A percentile compares a stretch with the other conserved stretches of the same genome.
Conservation (phyloP, 208 protist genomes). For the Trypanosoma cruzi region DNA sequence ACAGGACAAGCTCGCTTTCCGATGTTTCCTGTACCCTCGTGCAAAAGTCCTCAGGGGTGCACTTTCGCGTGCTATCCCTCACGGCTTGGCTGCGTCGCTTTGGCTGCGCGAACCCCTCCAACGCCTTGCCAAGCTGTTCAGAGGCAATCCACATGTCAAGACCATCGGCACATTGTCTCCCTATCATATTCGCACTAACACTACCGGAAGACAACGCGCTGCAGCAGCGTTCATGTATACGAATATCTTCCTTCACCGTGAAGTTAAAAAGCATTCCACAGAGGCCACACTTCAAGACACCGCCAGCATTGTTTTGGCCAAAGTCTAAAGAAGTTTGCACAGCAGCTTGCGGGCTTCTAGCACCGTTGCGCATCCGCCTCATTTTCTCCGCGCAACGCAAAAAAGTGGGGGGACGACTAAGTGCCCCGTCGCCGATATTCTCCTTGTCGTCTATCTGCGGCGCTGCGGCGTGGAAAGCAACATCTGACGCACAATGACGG, state of each 20-base stretch:
- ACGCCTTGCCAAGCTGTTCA: background rate
- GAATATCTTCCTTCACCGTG: conserved; percentile 37
- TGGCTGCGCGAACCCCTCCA: background rate
- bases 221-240: conserved; percentile 55
- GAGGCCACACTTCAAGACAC: conserved; percentile 31
- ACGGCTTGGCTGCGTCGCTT: background rate
- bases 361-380: background rate
- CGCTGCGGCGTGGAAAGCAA: background rate
- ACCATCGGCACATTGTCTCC: background rate
- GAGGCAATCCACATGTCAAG: conserved; percentile 14
- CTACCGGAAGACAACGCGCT: background rate
- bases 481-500: background rate
- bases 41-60: background rate
- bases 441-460: background rate
- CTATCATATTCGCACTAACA: background rate
- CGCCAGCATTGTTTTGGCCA: conserved; percentile 47
- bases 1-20: conserved; percentile 18
- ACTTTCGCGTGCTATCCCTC: background rate
- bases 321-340: conserved; percentile 79
- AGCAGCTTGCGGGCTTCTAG: background rate
- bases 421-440: background rate
- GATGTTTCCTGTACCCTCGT: background rate
- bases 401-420: background rate
- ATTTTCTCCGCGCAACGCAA: background rate
- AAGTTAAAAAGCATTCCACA: conserved; percentile 74